phyloP scores from a whole-genome alignment of 228 moss, liverwort and hornwort genomes.

The Sphagnum fallax region DNA sequence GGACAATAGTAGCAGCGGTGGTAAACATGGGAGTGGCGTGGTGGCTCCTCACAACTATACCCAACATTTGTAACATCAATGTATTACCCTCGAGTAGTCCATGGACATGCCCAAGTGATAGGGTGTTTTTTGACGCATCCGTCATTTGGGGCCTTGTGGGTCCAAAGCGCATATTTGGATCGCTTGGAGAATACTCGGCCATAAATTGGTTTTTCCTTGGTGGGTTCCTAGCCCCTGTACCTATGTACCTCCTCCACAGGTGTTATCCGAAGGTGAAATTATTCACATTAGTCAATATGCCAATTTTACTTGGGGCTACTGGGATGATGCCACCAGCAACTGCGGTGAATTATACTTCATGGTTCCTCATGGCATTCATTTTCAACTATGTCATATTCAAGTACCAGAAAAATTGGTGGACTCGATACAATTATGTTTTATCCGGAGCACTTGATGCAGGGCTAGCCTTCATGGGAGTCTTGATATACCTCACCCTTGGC shows the following conservation, averaged over 20 bases:
- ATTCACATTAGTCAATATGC: conserved; percentile 40
- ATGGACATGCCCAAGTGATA: conserved; percentile 49
- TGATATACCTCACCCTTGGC: conserved; percentile 15
- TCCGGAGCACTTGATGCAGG: conserved; percentile 38
- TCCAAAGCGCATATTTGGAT: conserved; percentile 40
- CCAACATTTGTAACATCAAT: conserved; percentile 28
- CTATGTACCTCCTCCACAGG: conserved; percentile 22
- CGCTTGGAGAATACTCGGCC: conserved; percentile 18
- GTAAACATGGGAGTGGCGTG: conserved; percentile 35
- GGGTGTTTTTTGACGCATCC: conserved; percentile 53
- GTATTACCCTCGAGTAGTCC: conserved; percentile 16
- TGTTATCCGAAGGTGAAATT: conserved; percentile 23
- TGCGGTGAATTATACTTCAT: conserved; percentile 34
- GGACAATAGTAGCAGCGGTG: conserved; percentile 31
- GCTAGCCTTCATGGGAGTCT: conserved; percentile 36
- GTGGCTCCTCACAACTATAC: conserved; percentile 33
- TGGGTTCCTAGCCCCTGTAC: conserved; percentile 29
- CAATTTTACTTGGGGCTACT: conserved; percentile 40
- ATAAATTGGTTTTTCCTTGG: conserved; percentile 44
- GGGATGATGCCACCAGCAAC: conserved; percentile 42
- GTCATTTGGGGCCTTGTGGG: conserved; percentile 65
- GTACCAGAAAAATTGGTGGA: conserved; percentile 32
- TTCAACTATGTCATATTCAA: conserved; percentile 39
- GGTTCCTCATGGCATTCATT: conserved; percentile 37
- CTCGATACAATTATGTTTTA: conserved; percentile 33